phyloP scores from a whole-genome alignment of 75 land plant genomes.

The Picea sitchensis region DNA sequence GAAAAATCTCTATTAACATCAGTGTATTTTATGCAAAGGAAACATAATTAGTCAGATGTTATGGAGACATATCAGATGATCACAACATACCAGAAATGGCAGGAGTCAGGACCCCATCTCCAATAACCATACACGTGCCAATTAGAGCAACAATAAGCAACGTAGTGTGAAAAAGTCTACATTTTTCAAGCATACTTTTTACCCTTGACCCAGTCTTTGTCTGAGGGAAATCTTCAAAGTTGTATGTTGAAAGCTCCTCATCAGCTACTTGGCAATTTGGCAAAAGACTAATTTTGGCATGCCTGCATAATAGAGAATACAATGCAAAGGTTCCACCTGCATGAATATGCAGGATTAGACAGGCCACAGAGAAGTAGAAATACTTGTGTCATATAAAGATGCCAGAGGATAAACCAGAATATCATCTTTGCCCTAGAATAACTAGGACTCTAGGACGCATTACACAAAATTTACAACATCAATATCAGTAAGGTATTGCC shows the following conservation, averaged over 20 bases:
- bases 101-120: constrained; percentile 46
- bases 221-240: constrained; percentile 18
- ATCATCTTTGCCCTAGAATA: neutral
- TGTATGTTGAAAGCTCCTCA: constrained; percentile 65
- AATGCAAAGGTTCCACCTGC: constrained; percentile 60
- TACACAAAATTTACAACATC: neutral
- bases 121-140: constrained; percentile 53
- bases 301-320: constrained; percentile 65
- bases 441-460: neutral
- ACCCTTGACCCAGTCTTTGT: constrained; percentile 22
- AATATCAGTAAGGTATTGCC: neutral
- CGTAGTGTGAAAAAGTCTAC: neutral
- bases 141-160: constrained; percentile 42
- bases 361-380: neutral
- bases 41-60: neutral
- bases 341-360: constrained; percentile 1
- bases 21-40: neutral
- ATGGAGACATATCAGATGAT: neutral
- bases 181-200: constrained; percentile 44
- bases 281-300: constrained; percentile 53
- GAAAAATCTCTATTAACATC: neutral
- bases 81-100: constrained; percentile 42
- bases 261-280: constrained; percentile 65
- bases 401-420: neutral
- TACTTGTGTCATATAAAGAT: neutral